Conservation (phyloP, 805 yeast species). For the Jamesozyma hellenica region DNA sequence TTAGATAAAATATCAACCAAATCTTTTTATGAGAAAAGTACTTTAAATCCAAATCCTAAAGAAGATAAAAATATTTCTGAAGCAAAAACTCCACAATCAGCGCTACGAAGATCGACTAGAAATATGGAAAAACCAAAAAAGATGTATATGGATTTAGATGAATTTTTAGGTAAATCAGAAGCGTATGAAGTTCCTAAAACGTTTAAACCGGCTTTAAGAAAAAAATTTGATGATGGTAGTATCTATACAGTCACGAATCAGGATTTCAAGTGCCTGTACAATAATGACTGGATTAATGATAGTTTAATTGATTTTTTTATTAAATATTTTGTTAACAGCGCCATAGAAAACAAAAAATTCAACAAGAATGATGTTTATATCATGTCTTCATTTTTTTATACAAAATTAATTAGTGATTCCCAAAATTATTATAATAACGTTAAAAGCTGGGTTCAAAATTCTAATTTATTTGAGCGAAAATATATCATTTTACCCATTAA, state of each 20-base stretch:
- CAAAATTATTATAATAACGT: constrained; percentile 48
- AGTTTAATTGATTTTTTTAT: constrained; percentile 77
- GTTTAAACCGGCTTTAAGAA: constrained; percentile 37
- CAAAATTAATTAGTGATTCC: constrained; percentile 41
- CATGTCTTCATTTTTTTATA: constrained; percentile 77
- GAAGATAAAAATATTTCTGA: neutral
- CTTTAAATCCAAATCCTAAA: neutral
- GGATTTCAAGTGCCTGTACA: constrained; percentile 72
- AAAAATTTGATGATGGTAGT: constrained; percentile 45
- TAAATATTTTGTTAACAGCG: constrained; percentile 41
- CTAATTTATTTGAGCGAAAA: constrained; percentile 49
- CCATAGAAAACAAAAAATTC: constrained; percentile 23
- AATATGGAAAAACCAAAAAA: neutral
- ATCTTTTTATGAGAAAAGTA: neutral
- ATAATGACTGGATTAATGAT: constrained; percentile 85
- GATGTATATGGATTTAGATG: constrained; percentile 8
- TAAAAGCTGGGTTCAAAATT: constrained; percentile 66
- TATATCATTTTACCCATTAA: constrained; percentile 73
- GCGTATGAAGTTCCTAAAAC: constrained; percentile 19
- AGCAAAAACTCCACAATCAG: neutral
- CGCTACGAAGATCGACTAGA: neutral
- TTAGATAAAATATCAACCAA: neutral
- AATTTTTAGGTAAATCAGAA: neutral
- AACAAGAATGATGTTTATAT: constrained; percentile 37
- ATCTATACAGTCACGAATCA: constrained; percentile 47